Base-by-base conservation (phyloP, 75 land plant genomes). In the Chamaecyparis obtusa region DNA sequence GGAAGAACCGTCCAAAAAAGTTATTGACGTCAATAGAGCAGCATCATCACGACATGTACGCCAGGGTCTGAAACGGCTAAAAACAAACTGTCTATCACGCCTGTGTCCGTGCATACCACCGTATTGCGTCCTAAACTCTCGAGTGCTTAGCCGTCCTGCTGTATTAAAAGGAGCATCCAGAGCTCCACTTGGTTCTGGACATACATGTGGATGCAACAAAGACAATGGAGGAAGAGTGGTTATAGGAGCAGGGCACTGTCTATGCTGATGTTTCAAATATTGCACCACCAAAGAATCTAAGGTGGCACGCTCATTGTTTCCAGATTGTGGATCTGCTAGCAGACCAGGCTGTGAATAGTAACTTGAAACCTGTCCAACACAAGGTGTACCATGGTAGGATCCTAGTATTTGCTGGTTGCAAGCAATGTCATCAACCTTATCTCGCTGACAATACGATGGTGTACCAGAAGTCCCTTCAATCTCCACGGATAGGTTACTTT, bases 191-290 rank as follows among this genome's bases (percentile, higher is more conserved):
- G 99, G 95, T 86, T 97, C 99, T 46, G 99, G 99, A 87, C 99
- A 98, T 49, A 94, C 93, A 87, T 98, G 99, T 67, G 99, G 99
- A 64, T 97, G 99, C 74, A 97, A 91, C 36, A 98, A 93, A 57
- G 99, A 95, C 39, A 98, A 93, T 71, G 99, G 99, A 84, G 99
- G 99, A 33, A 98, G 92, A 83, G 99, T 98, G 1, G 99, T 97
- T 46, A 98, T 98, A 49, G 99, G 99, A 67, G 96, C 95, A 43
- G 99, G 98, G 88, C 99, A 98, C 88, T 98, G 99, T 30, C 99
- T 94, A 90, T 98, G 99, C 86, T 98, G 99, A 77, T 98, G 99
- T 89, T 98, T 97, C 86, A 98, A 86, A 89, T 97, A 98, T 91
- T 98, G 99, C 54, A 98, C 99, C 86, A 98, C 98, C 85, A 98